phyloP scores from a whole-genome alignment of 1,284 basidiomycete species.

The Apiotrichum sp. region DNA sequence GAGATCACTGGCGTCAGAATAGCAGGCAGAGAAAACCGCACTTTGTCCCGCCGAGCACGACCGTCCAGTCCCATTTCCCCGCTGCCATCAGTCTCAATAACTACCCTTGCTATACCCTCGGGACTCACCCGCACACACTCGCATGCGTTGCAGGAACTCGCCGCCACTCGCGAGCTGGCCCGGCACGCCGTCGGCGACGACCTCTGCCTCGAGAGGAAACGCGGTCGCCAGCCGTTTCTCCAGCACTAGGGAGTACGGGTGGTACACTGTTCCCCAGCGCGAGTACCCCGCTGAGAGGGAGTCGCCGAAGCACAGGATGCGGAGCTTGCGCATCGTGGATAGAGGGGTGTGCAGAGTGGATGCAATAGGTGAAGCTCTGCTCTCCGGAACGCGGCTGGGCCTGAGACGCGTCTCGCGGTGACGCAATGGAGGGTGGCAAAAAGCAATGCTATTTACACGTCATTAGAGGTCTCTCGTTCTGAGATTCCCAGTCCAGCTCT shows the following conservation, averaged over 20 bases:
- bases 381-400: too few relatives aligned
- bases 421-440: too few relatives aligned
- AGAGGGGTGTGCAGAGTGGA: too few relatives aligned
- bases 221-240: neutral
- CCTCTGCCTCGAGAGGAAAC: neutral
- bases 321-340: too few relatives aligned
- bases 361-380: too few relatives aligned
- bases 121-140: neutral
- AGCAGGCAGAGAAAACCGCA: neutral
- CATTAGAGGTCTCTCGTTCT: too few relatives aligned
- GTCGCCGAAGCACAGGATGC: slow-evolving; percentile 14
- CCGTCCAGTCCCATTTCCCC: slow-evolving; percentile 3
- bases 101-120: too few relatives aligned
- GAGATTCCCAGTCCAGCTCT: too few relatives aligned
- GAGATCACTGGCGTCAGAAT: slow-evolving; percentile 4
- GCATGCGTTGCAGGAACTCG: slow-evolving; percentile 1
- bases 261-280: neutral
- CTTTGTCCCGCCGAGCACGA: slow-evolving; percentile 11
- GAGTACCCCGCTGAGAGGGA: slow-evolving; percentile 4
- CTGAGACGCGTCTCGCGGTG: too few relatives aligned
- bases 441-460: too few relatives aligned
- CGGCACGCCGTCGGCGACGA: slow-evolving; percentile 5
- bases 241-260: neutral
- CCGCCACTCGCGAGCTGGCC: neutral
- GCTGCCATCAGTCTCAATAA: too few relatives aligned